Percentiles rank a stretch among this genome's conserved stretches.
Evolutionary conservation across 495 filamentous ascomycete species (phyloP).

Genomic region (Halenospora varia): DNA sequence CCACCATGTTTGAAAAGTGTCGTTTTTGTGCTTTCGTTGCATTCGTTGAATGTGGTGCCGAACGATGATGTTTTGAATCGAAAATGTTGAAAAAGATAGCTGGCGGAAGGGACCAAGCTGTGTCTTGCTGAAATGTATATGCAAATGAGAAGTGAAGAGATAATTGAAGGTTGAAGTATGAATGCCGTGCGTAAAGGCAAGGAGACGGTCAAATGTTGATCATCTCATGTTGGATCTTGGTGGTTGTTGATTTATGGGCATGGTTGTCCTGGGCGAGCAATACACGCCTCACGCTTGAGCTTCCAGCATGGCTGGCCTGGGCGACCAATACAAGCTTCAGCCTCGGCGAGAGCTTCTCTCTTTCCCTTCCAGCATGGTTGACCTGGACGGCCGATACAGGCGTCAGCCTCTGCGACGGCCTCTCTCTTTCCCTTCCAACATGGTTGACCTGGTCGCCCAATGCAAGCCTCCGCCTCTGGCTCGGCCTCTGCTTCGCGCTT

Average conservation of each 20-base stretch:
- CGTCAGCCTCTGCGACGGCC: no score
- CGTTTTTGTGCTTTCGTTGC: neutral
- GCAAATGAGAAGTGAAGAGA: no score
- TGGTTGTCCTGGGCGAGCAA: no score
- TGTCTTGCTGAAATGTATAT: no score
- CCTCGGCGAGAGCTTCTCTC: slow-evolving; percentile 32
- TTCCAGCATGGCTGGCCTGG: neutral
- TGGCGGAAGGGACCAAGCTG: no score
- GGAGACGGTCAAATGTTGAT: no score
- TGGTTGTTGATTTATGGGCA: no score
- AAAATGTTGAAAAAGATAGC: neutral
- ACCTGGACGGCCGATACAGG: slow-evolving; percentile 16
- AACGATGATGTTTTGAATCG: neutral
- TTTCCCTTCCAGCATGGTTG: slow-evolving; percentile 32
- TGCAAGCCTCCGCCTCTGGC: slow-evolving; percentile 17
- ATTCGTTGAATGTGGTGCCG: neutral
- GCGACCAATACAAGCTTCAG: neutral
- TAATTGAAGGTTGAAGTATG: no score
- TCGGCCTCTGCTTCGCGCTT: neutral
- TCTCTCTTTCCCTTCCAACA: no score
- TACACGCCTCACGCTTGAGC: neutral
- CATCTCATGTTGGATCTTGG: no score
- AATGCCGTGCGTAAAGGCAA: no score
- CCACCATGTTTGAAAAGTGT: neutral
- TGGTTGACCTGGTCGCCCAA: no score